Base-by-base conservation (phyloP, 2,329 filamentous ascomycete genomes). In the Cladobotryum protrusum region DNA sequence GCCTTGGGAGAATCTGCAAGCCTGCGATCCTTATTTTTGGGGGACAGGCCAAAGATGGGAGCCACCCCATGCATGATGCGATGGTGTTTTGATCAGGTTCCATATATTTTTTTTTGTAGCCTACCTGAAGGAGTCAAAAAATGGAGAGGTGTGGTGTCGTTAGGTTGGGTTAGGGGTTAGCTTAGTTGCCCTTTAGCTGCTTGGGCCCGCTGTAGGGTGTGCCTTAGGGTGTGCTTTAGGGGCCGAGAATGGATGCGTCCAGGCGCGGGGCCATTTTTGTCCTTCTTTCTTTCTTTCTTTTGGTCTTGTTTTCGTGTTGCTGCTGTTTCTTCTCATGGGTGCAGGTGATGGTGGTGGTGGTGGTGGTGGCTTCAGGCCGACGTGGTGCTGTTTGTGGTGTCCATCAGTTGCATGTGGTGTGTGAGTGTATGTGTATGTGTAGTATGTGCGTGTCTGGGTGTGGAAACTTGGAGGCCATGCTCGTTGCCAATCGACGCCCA, bases 401-500 rank as follows among this genome's bases (percentile, higher is more conserved):
- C 24, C 24, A 8, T 29, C 24, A 29, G 14, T 12, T 37, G 14
- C n/a, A 13, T 37, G 35, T 37, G 35, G 35, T 37, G 35, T 13
- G 35, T 37, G 35, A 37, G 6, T 37, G 35, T 37, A 5, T 37
- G 35, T 37, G 6, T 37, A 5, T 37, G 35, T 37, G 12, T 37
- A 13, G 6, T 37, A 17, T 35, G 48, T 51, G n/a, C 39, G 44
- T 39, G 40, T 44, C 35, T 51, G 44, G 49, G 48, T 39, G 49
- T 47, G 49, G 41, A 35, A 29, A 29, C 7, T 2, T 29, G 33
- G 4, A 32, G 1, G 20, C 12, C 40, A 14, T 15, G 18, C 49
- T 18, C 24, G 34, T 37, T 42, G 34, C 56, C 57, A 59, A 59
- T 59, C 56, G 53, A 42, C 41, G 50, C 42, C 50, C 50, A 36